Percentiles rank a stretch among this genome's conserved stretches.
Conservation (phyloP, 192 early-diverging fungal genomes). For the Rhizoclosmatium globosum region DNA sequence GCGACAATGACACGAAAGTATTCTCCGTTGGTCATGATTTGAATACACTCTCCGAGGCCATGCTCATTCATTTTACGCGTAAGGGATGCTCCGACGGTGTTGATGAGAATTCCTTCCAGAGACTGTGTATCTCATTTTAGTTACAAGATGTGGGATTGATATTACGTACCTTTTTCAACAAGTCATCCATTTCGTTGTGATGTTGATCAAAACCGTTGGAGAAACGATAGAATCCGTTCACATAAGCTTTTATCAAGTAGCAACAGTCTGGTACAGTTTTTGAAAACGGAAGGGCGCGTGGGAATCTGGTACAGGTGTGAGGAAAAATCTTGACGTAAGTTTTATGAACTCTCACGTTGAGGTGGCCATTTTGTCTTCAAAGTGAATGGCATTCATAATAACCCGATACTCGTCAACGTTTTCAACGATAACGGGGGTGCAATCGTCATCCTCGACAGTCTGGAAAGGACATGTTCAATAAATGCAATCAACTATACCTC, state of each 20-base stretch:
- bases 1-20: conserved; percentile 72
- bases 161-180: conserved; percentile 70
- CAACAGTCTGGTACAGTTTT: conserved; percentile 79
- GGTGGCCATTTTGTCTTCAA: conserved; percentile 47
- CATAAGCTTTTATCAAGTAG: conserved; percentile 73
- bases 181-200: conserved; percentile 87
- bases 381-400: conserved; percentile 69
- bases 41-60: conserved; percentile 83
- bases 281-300: conserved; percentile 81
- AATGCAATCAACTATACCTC: too few relatives aligned
- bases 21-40: conserved; percentile 85
- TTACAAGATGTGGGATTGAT: neutral
- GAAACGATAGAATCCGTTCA: conserved; percentile 84
- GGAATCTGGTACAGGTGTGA: conserved; percentile 58
- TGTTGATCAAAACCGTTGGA: conserved; percentile 84
- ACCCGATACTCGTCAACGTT: conserved; percentile 69
- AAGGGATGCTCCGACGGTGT: conserved; percentile 74
- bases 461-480: conserved; percentile 28
- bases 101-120: conserved; percentile 73
- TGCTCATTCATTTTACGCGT: conserved; percentile 69
- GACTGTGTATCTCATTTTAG: conserved; percentile 33
- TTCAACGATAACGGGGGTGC: conserved; percentile 76
- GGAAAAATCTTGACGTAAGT: too few relatives aligned
- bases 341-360: too few relatives aligned
- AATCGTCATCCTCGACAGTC: conserved; percentile 85